Evolutionary conservation across 1,284 basidiomycete species (phyloP), one percentile per base, ranked within the genome.

Genomic region (Ganoderma lucidum): DNA sequence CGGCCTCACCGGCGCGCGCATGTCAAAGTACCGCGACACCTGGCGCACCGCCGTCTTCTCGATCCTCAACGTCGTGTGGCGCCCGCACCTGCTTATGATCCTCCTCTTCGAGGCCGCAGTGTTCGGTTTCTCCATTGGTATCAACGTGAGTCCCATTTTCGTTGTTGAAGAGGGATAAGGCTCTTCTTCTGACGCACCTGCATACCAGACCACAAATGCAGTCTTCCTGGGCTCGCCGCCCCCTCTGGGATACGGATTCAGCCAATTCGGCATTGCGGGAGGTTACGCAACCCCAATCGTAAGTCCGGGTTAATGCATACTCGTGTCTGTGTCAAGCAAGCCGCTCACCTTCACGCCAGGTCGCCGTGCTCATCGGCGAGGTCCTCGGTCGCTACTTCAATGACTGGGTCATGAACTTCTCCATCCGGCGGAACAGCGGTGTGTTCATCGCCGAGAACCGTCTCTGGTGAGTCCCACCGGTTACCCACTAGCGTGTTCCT

Each of bases 361-460:
- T 92, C 17, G 87, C 87, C 0, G 87, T 89, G 3, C 65, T 93
- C 23, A 77, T 93, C 56, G 93, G 93, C 53, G 91, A 94, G 77
- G 32, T 93, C 0, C 75, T 87, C 6, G 92, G 92, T 51, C 85
- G 90, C 19, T 93, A 86, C 74, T 75, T 85, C 69, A 93, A 93
- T 73, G 92, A 93, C 69, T 88, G 84, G 83, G 86, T 92, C 56
- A 88, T 89, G 83, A 86, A 85, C 70, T 59, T 78, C 23, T 84
- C 81, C 63, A 87, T 91, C 73, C 81, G 84, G 62, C 81, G 87
- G 28, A 90, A 92, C 76, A 82, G 83, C 0, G 92, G 92, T 71
- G 88, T 93, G 42, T 93, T 93, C 78, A 87, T 90, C 73, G 89
- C 92, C 6, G 91, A 93, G 76, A 85, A 80, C 73, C 88, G 91